Base-by-base conservation (phyloP, 2,329 filamentous ascomycete genomes). In the Fusarium sulawesiense region DNA sequence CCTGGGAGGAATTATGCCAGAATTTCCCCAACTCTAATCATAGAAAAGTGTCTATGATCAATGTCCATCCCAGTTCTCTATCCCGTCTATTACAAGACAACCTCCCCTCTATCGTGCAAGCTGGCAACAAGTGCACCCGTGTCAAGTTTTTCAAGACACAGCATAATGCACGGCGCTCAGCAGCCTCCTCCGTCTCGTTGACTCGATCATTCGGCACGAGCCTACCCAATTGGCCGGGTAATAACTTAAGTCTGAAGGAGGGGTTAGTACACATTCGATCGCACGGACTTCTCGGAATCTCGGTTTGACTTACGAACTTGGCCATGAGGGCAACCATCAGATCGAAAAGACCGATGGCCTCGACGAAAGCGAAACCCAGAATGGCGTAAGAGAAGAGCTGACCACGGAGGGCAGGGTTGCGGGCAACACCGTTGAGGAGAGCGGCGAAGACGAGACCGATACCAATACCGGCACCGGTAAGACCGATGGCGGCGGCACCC, bases 351-450 rank as follows among this genome's bases (percentile, higher is more conserved):
- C 91, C 92, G 78, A 93, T 93, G 86, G 93, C 93, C 84, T 96
- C 93, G 84, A 94, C 93, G 91, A 96, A 96, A 82, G 93, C 93
- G 87, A 96, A 96, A 87, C 93, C 93, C 82, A 96, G 87, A 92
- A 96, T 95, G 89, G 93, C 93, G 87, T 96, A 95, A 77, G 92
- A 93, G 92, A 96, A 97, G 81, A 97, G 93, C 90, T 97, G 93
- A 83, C 93, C 93, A 87, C 93, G 92, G 87, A 97, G 92, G 81
- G 92, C 92, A 81, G 93, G 93, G 92, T 97, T 97, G 87, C 93
- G 93, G 87, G 93, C 92, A 83, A 96, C 93, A 86, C 90, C 90
- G 85, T 92, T 91, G 81, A 97, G 88, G 82, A 97, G 92, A 80
- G 92, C 91, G 82, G 92, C 93, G 90, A 97, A 97, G 82, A 97